Conservation (phyloP, 257 asterid genomes). For the Gentiana dahurica region DNA sequence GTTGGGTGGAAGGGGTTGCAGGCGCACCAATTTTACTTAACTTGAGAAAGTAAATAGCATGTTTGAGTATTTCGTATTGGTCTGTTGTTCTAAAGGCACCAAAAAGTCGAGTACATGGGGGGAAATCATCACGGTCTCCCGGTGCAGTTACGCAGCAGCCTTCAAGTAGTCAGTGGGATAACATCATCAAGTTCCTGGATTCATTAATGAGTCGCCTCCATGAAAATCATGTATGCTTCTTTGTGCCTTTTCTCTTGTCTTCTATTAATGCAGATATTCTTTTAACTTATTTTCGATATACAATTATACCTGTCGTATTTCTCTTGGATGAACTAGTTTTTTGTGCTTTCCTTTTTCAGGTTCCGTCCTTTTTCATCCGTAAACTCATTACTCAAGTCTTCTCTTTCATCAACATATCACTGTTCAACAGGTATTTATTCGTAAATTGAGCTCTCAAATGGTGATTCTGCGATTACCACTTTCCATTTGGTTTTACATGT, state of each 20-base stretch:
- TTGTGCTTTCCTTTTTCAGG: conserved; percentile 30
- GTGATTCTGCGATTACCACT: background rate
- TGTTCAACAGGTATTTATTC: conserved; percentile 69
- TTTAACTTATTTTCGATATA: background rate
- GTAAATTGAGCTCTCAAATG: conserved; percentile 3
- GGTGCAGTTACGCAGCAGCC: conserved; percentile 57
- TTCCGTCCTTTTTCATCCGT: conserved; percentile 93
- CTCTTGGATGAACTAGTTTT: background rate
- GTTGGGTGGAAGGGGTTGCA: background rate
- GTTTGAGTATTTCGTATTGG: conserved; percentile 1
- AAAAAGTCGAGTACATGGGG: conserved; percentile 92
- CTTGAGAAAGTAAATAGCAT: background rate
- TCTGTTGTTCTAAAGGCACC: conserved; percentile 53
- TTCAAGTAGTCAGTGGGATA: conserved; percentile 88
- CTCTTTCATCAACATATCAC: conserved; percentile 89
- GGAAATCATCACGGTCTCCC: conserved; percentile 87
- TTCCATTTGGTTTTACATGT: conserved; percentile 1
- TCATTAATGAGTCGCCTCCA: conserved; percentile 67
- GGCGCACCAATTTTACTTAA: background rate
- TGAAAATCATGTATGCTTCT: conserved; percentile 50
- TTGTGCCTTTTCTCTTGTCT: background rate
- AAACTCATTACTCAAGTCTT: conserved; percentile 94
- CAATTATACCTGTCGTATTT: background rate
- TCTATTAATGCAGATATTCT: background rate
- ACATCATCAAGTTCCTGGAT: conserved; percentile 88